Conservation (phyloP, 306 rosid species). For the Mimosa pudica region DNA sequence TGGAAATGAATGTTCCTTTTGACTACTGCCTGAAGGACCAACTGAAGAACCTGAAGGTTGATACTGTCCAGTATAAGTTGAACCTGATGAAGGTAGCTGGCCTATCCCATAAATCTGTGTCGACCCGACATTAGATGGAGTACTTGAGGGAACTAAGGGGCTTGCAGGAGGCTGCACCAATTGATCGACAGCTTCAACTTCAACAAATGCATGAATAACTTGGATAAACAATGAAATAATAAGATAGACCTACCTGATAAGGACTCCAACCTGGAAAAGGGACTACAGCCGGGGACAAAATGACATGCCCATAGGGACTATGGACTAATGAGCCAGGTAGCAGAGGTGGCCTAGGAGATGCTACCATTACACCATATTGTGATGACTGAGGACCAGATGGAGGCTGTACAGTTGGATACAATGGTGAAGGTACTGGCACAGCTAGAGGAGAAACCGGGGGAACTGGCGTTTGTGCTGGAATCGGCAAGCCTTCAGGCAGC, state of each 20-base stretch:
- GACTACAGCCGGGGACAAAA: slow-evolving; percentile 80
- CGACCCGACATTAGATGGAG: slow-evolving; percentile 60
- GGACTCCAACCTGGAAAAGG: slow-evolving; percentile 78
- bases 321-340: slow-evolving; percentile 73
- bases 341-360: slow-evolving; percentile 85
- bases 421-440: slow-evolving; percentile 50
- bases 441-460: slow-evolving; percentile 62
- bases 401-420: slow-evolving; percentile 71
- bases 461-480: slow-evolving; percentile 59
- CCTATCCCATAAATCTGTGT: slow-evolving; percentile 67
- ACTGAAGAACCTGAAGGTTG: slow-evolving; percentile 61
- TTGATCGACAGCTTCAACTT: slow-evolving; percentile 32
- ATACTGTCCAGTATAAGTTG: slow-evolving; percentile 61
- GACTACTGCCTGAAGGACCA: slow-evolving; percentile 65
- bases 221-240: slow-evolving; percentile 33
- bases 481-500: slow-evolving; percentile 64
- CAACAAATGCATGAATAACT: slow-evolving; percentile 33
- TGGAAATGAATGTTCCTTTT: slow-evolving; percentile 76
- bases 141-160: slow-evolving; percentile 67
- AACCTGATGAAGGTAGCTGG: slow-evolving; percentile 58
- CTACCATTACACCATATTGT: slow-evolving; percentile 72
- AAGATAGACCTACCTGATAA: slow-evolving; percentile 66
- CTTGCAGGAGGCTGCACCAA: slow-evolving; percentile 67
- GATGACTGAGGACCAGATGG: slow-evolving; percentile 77
- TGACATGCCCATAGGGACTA: slow-evolving; percentile 75